Conservation (phyloP, 2,329 filamentous ascomycete species). For the Arachnopeziza araneosa region DNA sequence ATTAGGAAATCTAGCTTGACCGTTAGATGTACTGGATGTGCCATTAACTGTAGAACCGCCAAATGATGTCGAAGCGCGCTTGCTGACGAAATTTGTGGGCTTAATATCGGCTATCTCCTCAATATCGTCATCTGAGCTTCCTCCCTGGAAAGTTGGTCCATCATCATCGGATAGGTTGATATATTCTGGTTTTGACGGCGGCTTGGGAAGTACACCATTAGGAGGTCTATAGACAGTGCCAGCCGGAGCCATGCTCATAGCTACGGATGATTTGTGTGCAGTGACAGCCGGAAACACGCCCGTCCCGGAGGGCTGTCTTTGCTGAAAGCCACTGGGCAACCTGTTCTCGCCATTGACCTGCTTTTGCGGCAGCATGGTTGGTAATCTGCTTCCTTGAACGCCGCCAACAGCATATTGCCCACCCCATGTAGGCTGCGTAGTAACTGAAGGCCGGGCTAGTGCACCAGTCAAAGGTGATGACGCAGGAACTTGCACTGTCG, state of each 20-base stretch:
- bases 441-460: conserved; percentile 1
- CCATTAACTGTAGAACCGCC: conserved; percentile 31
- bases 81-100: conserved; percentile 46
- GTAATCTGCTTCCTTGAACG: neutral
- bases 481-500: conserved; percentile 72
- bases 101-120: conserved; percentile 49
- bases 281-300: neutral
- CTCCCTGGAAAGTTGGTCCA: conserved; percentile 53
- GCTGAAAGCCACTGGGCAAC: neutral
- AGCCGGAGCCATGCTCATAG: conserved; percentile 65
- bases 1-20: conserved; percentile 35
- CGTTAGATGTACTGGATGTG: conserved; percentile 24
- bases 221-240: conserved; percentile 65
- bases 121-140: conserved; percentile 57
- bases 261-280: conserved; percentile 31
- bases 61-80: conserved; percentile 35
- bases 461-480: conserved; percentile 59
- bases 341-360: neutral
- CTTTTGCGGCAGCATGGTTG: neutral
- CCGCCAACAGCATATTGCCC: neutral
- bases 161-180: conserved; percentile 48
- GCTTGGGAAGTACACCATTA: conserved; percentile 32
- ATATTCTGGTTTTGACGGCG: conserved; percentile 35
- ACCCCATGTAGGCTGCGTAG: conserved; percentile 8
- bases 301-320: neutral